A percentile compares a stretch with the other conserved stretches of the same genome.
Conservation (phyloP, 2,329 filamentous ascomycete genomes). For the Aspergillus texensis region DNA sequence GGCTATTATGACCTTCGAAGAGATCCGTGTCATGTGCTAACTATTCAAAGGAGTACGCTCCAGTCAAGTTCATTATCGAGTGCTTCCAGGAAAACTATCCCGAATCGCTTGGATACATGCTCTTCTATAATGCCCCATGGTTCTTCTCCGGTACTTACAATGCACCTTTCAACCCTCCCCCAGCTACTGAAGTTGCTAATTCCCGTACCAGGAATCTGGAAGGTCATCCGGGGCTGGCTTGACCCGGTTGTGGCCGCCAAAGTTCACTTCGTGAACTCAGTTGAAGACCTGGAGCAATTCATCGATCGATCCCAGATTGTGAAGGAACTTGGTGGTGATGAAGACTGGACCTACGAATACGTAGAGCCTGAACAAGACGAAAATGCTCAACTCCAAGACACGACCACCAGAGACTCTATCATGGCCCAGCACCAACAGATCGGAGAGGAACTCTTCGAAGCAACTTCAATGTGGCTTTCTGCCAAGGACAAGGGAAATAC, state of each 20-base stretch:
- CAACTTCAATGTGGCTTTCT: slow-evolving; percentile 73
- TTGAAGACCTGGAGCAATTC: slow-evolving; percentile 74
- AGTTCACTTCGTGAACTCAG: slow-evolving; percentile 83
- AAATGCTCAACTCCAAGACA: slow-evolving; percentile 71
- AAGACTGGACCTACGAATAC: slow-evolving; percentile 81
- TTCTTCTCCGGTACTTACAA: slow-evolving; percentile 72
- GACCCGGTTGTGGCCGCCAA: slow-evolving; percentile 93
- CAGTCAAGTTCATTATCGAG: slow-evolving; percentile 98
- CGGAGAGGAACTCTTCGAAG: slow-evolving; percentile 70
- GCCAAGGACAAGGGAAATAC: slow-evolving; percentile 24
- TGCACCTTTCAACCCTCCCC: slow-evolving; percentile 26
- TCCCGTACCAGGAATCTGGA: slow-evolving; percentile 73
- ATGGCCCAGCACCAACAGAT: slow-evolving; percentile 63
- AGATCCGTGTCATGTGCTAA: neutral
- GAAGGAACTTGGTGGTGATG: slow-evolving; percentile 79
- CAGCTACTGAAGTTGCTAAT: neutral
- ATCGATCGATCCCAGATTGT: slow-evolving; percentile 70
- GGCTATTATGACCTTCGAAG: slow-evolving; percentile 21
- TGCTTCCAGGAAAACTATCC: slow-evolving; percentile 98
- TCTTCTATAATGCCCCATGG: slow-evolving; percentile 95
- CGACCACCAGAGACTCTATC: slow-evolving; percentile 62
- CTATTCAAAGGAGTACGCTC: slow-evolving; percentile 73
- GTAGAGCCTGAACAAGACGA: slow-evolving; percentile 74
- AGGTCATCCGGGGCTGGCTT: slow-evolving; percentile 88
- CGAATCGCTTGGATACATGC: slow-evolving; percentile 80